Percentiles rank a stretch among this genome's conserved stretches.
Evolutionary conservation across 2,329 filamentous ascomycete species (phyloP).

Genomic region (Phyllosticta citribraziliensis): DNA sequence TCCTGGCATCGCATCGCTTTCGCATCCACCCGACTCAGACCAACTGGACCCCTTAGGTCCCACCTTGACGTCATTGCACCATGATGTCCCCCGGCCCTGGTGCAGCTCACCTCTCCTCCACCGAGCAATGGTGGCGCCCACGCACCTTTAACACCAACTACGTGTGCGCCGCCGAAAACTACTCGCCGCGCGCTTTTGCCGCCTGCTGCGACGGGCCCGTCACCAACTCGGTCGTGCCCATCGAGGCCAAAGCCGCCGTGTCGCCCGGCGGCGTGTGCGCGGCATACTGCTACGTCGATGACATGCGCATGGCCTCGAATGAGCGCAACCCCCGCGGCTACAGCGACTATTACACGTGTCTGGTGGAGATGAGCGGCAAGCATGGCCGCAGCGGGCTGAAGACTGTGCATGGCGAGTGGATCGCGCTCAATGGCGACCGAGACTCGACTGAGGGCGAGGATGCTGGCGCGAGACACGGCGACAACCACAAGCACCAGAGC

Average conservation of each 20-base stretch:
- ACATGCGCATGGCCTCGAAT: not conserved
- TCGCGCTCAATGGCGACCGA: not conserved
- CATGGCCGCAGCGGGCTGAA: not conserved
- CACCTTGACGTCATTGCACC: not conserved
- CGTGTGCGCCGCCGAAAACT: not conserved
- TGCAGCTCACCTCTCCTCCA: not conserved
- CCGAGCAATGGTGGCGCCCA: not conserved
- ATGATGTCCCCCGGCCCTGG: not conserved
- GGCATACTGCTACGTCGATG: not conserved
- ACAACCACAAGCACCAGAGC: not conserved
- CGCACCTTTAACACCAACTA: not conserved
- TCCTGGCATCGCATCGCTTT: not conserved
- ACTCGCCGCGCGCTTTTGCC: not conserved
- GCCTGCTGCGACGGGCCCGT: not conserved
- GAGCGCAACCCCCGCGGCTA: not conserved
- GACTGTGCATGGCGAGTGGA: not conserved
- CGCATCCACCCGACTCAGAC: not conserved
- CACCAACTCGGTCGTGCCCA: not conserved
- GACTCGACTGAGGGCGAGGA: not conserved
- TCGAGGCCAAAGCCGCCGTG: not conserved
- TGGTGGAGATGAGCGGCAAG: not conserved
- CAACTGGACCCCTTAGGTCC: not conserved
- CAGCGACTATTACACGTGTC: not conserved
- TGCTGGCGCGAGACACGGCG: not conserved
- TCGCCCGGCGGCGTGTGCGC: not conserved